Conservation (phyloP, 1,284 basidiomycete species). For the Ceratobasidium sp. region DNA sequence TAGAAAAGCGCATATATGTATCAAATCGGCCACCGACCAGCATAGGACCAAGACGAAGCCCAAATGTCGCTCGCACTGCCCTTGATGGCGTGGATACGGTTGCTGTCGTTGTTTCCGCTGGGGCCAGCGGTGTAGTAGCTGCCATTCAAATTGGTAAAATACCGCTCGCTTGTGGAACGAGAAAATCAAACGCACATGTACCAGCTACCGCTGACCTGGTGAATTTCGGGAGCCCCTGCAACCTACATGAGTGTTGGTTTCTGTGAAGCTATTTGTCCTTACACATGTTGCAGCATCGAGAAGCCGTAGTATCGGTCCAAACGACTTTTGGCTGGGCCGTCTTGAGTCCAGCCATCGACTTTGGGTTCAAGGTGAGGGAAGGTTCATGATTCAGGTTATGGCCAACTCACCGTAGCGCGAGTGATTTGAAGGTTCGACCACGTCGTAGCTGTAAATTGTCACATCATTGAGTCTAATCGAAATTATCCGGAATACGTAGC, state of each 20-base stretch:
- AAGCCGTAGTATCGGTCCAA: conserved; percentile 51
- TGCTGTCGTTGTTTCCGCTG: neutral
- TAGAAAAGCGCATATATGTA: neutral
- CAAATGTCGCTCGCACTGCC: conserved; percentile 25
- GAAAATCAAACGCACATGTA: conserved; percentile 30
- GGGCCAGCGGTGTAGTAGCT: conserved; percentile 27
- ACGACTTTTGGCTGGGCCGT: conserved; percentile 51
- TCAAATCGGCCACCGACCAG: neutral
- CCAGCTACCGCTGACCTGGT: conserved; percentile 33
- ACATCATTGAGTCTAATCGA: neutral
- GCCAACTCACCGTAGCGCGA: conserved; percentile 45
- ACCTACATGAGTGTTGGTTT: no score
- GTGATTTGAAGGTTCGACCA: conserved; percentile 54
- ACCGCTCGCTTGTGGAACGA: neutral
- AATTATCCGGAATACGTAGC: neutral
- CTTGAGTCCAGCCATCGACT: conserved; percentile 52
- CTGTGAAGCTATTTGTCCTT: conserved; percentile 38
- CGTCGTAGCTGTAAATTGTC: conserved; percentile 49
- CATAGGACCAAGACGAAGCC: conserved; percentile 26
- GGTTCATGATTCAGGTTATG: neutral
- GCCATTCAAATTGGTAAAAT: neutral
- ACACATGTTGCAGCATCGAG: conserved; percentile 54
- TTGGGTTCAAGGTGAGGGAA: neutral
- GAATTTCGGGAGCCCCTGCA: conserved; percentile 40
- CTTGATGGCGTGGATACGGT: conserved; percentile 6